A percentile compares a stretch with the other conserved stretches of the same genome.
These are phyloP conservation scores for Apiospora aurea DNA, from an alignment of 2,329 filamentous ascomycete species.

Conservation along the genomic window DNA sequence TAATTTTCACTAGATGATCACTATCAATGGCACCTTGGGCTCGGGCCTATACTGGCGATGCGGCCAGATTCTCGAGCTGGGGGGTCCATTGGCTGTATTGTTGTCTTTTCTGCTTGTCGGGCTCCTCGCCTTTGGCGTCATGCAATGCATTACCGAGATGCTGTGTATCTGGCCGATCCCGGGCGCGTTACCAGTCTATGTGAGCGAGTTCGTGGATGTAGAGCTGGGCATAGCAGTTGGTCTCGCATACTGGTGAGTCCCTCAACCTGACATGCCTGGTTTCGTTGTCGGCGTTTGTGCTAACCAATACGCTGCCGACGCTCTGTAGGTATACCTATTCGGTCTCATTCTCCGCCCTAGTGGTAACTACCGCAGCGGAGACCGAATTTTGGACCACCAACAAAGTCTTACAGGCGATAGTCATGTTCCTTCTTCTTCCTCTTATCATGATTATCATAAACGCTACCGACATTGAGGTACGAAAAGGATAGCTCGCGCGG, in stretches of 20 bases:
- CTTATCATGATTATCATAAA: neutral
- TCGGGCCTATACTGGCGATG: slow-evolving; percentile 41
- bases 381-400: neutral
- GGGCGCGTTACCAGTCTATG: slow-evolving; percentile 41
- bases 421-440: neutral
- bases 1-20: slow-evolving; percentile 37
- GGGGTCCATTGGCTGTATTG: slow-evolving; percentile 38
- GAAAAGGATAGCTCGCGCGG: neutral
- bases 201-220: slow-evolving; percentile 42
- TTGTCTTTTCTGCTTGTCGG: slow-evolving; percentile 40
- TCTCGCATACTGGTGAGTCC: slow-evolving; percentile 42
- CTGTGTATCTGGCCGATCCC: slow-evolving; percentile 44
- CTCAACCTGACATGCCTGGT: neutral
- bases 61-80: slow-evolving; percentile 39
- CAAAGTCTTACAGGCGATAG: slow-evolving; percentile 1
- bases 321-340: slow-evolving; percentile 39
- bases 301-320: slow-evolving; percentile 17
- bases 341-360: slow-evolving; percentile 34
- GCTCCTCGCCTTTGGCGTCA: slow-evolving; percentile 40
- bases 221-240: slow-evolving; percentile 43
- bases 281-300: too few relatives aligned
- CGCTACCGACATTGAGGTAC: slow-evolving; percentile 33
- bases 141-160: slow-evolving; percentile 42
- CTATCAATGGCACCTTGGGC: slow-evolving; percentile 39
- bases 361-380: slow-evolving; percentile 10